These are phyloP conservation scores for Salvia rosmarinus DNA, from an alignment of 257 asterid species.

Conservation along the genomic window DNA sequence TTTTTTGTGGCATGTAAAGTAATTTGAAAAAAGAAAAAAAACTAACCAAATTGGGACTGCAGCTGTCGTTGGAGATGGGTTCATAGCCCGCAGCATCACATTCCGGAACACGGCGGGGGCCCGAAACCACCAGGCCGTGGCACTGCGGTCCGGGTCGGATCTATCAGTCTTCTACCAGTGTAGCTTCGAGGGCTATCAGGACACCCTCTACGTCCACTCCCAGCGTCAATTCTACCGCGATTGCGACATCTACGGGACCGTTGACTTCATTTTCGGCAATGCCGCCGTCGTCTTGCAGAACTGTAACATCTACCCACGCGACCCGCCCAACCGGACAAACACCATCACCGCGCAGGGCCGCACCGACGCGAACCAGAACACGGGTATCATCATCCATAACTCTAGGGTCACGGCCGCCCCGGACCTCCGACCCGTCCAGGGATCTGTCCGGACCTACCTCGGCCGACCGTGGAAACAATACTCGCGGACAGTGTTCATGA, in stretches of 20 bases:
- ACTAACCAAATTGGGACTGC: constrained; percentile 1
- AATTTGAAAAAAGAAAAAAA: no score
- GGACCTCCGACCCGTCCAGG: constrained; percentile 53
- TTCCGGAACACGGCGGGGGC: constrained; percentile 85
- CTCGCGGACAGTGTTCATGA: constrained; percentile 75
- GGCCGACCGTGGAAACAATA: constrained; percentile 90
- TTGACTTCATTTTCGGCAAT: constrained; percentile 86
- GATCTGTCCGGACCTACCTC: constrained; percentile 70
- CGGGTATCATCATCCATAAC: constrained; percentile 76
- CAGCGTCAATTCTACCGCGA: constrained; percentile 70
- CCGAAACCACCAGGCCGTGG: constrained; percentile 78
- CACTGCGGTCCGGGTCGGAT: constrained; percentile 80
- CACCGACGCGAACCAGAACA: constrained; percentile 77
- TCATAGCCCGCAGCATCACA: constrained; percentile 74
- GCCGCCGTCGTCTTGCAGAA: constrained; percentile 85
- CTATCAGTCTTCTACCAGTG: constrained; percentile 73
- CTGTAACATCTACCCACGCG: constrained; percentile 66
- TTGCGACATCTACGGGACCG: constrained; percentile 82
- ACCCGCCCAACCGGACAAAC: constrained; percentile 69
- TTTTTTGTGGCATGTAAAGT: no score
- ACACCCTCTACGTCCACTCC: constrained; percentile 75
- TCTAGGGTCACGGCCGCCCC: constrained; percentile 61
- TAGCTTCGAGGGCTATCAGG: constrained; percentile 90
- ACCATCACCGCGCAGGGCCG: constrained; percentile 89
- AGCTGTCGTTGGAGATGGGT: constrained; percentile 75